Conservation (phyloP, 176 grass and related monocot genomes). For the Themeda triandra region DNA sequence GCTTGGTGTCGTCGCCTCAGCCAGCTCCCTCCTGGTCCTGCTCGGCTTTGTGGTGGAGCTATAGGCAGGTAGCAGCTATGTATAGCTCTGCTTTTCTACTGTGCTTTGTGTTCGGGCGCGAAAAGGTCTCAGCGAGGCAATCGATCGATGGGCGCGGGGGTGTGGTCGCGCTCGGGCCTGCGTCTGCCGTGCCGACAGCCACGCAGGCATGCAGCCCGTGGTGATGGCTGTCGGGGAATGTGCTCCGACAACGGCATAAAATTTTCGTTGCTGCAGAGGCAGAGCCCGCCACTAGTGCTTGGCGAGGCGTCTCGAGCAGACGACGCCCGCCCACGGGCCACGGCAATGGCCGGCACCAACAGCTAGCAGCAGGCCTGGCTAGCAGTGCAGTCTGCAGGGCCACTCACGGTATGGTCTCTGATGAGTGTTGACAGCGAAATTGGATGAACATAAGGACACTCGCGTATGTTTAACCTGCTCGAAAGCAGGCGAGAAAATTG, state of each 20-base stretch:
- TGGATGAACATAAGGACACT: neutral
- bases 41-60: constrained; percentile 15
- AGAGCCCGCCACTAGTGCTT: neutral
- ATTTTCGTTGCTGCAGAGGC: neutral
- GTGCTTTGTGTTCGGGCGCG: neutral
- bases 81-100: neutral
- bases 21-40: neutral
- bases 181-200: constrained; percentile 36
- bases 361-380: too few species aligned
- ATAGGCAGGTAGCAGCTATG: neutral
- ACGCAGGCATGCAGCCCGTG: constrained; percentile 21
- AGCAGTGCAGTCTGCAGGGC: neutral
- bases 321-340: neutral
- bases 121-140: constrained; percentile 21
- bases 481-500: neutral
- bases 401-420: neutral
- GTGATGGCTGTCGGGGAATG: constrained; percentile 41
- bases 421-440: neutral
- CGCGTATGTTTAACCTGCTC: neutral
- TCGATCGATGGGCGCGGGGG: constrained; percentile 33
- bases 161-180: constrained; percentile 23
- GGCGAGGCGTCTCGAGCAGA: neutral
- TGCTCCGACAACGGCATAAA: constrained; percentile 24
- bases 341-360: neutral
- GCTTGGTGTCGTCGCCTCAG: neutral